Evolutionary conservation across 2,329 filamentous ascomycete species (phyloP).

Genomic region (Madurella mycetomatis): DNA sequence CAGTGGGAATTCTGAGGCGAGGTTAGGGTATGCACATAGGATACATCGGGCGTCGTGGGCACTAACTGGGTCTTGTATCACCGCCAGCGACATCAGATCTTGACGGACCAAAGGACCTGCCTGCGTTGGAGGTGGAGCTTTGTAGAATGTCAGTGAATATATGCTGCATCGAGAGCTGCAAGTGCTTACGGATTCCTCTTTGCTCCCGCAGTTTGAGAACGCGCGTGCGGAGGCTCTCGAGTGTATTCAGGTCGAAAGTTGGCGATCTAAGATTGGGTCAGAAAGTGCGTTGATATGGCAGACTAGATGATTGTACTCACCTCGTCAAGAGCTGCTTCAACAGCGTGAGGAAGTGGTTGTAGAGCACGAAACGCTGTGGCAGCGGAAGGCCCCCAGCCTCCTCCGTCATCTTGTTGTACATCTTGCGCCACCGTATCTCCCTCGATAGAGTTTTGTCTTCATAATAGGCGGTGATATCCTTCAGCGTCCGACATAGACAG

Average conservation of each 20-base stretch:
- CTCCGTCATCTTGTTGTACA: slow-evolving; percentile 53
- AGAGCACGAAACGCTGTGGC: slow-evolving; percentile 50
- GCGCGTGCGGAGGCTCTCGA: slow-evolving; percentile 46
- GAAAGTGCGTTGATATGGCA: neutral
- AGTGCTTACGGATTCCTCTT: slow-evolving; percentile 47
- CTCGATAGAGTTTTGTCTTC: slow-evolving; percentile 46
- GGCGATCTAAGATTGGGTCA: slow-evolving; percentile 37
- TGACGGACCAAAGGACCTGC: slow-evolving; percentile 33
- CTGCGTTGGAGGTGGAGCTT: slow-evolving; percentile 36
- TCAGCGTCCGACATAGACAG: slow-evolving; percentile 48
- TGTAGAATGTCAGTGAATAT: slow-evolving; percentile 5
- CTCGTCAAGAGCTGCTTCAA: slow-evolving; percentile 49
- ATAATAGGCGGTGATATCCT: slow-evolving; percentile 50
- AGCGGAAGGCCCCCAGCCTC: slow-evolving; percentile 49
- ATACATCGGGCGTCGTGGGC: neutral
- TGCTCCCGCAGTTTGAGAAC: slow-evolving; percentile 50
- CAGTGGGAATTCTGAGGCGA: slow-evolving; percentile 48
- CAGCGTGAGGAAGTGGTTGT: slow-evolving; percentile 50
- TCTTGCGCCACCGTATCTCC: slow-evolving; percentile 52
- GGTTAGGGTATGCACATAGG: slow-evolving; percentile 8
- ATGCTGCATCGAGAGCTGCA: neutral
- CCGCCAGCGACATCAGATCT: slow-evolving; percentile 28
- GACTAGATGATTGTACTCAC: slow-evolving; percentile 29
- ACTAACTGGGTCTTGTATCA: slow-evolving; percentile 24
- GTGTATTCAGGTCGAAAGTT: slow-evolving; percentile 51